Base-by-base conservation (phyloP, 1,139 yeast genomes). In the Arxiozyma heterogenica region DNA sequence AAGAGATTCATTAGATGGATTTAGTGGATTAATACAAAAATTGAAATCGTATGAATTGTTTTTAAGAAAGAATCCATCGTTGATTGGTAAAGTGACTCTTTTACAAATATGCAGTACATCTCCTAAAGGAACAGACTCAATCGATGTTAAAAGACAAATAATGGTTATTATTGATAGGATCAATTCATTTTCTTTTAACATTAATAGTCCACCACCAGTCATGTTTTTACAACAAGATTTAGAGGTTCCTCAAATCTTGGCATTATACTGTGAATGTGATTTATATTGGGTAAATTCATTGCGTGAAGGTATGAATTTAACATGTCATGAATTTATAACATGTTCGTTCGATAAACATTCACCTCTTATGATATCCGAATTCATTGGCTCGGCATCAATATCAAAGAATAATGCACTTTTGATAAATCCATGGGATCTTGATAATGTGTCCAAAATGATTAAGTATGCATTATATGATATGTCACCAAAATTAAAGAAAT, bases 251-350 rank as follows among this genome's bases (percentile, higher is more conserved):
- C 98, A 93, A 69, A 91, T 91, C 65, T 71, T 93, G 60, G 98
- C 96, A 0, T 73, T 94, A 54, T 79, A 87, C 53, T 75, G 84
- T 48, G 97, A 90, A 67, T 96, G 98, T 0, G 95, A 87, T 61
- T 76, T 82, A 1, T 93, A 93, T 68, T 83, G 88, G 48, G 97
- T 93, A 1, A 84, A 95, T 6, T 86, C 96, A 1, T 80, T 93
- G 78, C 82, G 98, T 66, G 99, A 94, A 70, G 98, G 98, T 21
- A 86, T 93, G 87, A 93, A 93, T 65, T 75, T 93, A 65, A 90
- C 98, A 0, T 90, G 97, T 63, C 98, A 94, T 65, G 98, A 93
- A 68, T 94, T 86, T 66, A 80, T 90, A 39, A 84, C 84, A 53
- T 89, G 96, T 22, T 81, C 95, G 4, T 73, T 77, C 30, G 82